These are phyloP conservation scores for Dacryopinax primogenitus DNA, from an alignment of 768 basidiomycete genomes.

Conservation along the genomic window DNA sequence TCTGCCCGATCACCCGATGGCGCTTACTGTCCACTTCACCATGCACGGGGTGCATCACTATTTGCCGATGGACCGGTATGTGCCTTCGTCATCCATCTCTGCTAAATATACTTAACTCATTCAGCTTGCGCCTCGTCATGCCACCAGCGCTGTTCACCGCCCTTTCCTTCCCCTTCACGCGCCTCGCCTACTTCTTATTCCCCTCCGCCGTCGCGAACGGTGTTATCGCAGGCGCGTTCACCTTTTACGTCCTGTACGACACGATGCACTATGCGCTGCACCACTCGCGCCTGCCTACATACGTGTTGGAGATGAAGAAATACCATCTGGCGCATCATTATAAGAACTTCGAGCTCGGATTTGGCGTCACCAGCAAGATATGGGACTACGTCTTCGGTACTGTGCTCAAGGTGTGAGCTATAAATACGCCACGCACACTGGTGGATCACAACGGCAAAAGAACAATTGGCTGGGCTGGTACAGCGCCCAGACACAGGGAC, in stretches of 20 bases:
- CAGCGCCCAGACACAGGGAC: not conserved
- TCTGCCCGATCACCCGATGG: slow-evolving; percentile 70
- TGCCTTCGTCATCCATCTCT: slow-evolving; percentile 7
- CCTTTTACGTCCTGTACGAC: slow-evolving; percentile 61
- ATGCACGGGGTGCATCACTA: slow-evolving; percentile 96
- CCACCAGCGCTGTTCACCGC: slow-evolving; percentile 70
- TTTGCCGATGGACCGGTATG: slow-evolving; percentile 85
- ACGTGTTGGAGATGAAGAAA: slow-evolving; percentile 86
- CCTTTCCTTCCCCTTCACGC: slow-evolving; percentile 76
- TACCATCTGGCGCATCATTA: slow-evolving; percentile 97
- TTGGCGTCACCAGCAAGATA: slow-evolving; percentile 91
- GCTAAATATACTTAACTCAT: slow-evolving; percentile 9
- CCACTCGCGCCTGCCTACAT: slow-evolving; percentile 72
- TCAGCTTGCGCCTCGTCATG: slow-evolving; percentile 87
- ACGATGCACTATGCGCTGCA: slow-evolving; percentile 91
- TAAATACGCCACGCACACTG: too few relatives aligned
- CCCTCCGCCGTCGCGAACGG: slow-evolving; percentile 78
- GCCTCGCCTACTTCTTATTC: slow-evolving; percentile 69
- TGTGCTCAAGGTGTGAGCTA: slow-evolving; percentile 49
- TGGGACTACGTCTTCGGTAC: slow-evolving; percentile 94
- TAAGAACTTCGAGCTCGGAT: slow-evolving; percentile 95
- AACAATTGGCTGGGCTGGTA: not conserved
- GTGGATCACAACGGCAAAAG: not conserved
- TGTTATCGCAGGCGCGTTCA: slow-evolving; percentile 67
- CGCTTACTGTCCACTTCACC: slow-evolving; percentile 78